phyloP scores from a whole-genome alignment of 1,139 yeast species.

The Hyphopichia fennica region DNA sequence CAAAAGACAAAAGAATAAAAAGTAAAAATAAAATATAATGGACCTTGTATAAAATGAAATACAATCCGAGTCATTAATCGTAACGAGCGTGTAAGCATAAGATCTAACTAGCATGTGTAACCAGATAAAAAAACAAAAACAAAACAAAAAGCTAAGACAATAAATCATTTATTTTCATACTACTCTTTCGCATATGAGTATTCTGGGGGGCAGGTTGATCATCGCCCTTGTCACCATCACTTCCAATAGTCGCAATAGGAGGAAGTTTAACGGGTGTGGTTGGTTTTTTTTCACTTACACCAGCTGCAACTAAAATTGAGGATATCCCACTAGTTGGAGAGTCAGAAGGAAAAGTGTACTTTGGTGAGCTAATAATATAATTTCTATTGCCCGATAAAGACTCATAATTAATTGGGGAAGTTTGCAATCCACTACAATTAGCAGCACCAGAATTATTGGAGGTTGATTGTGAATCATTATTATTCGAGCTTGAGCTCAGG shows the following conservation, averaged over 20 bases:
- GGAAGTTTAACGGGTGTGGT: not conserved
- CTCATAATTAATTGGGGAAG: slow-evolving; percentile 8
- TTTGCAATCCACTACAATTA: slow-evolving; percentile 1
- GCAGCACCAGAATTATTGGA: not conserved
- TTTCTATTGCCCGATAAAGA: slow-evolving; percentile 5
- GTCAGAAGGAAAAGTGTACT: not conserved
- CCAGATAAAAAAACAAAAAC: no score
- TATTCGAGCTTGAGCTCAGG: not conserved
- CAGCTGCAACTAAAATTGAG: slow-evolving; percentile 30
- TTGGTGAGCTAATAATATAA: slow-evolving; percentile 4
- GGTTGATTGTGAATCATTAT: not conserved
- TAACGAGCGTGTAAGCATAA: not conserved
- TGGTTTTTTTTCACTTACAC: slow-evolving; percentile 12
- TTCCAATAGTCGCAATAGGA: not conserved
- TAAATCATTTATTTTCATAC: slow-evolving; percentile 30
- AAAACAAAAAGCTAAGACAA: slow-evolving; percentile 10
- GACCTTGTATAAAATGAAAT: not conserved
- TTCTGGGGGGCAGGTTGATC: not conserved
- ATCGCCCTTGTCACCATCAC: not conserved
- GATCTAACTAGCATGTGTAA: no score
- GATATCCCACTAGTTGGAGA: slow-evolving; percentile 19
- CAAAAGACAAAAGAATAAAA: not conserved
- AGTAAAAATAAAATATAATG: not conserved
- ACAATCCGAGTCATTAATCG: not conserved
- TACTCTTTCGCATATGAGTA: slow-evolving; percentile 13